Evolutionary conservation across 129 eudicot species (phyloP).

Genomic region (Chrysanthemum seticuspe): DNA sequence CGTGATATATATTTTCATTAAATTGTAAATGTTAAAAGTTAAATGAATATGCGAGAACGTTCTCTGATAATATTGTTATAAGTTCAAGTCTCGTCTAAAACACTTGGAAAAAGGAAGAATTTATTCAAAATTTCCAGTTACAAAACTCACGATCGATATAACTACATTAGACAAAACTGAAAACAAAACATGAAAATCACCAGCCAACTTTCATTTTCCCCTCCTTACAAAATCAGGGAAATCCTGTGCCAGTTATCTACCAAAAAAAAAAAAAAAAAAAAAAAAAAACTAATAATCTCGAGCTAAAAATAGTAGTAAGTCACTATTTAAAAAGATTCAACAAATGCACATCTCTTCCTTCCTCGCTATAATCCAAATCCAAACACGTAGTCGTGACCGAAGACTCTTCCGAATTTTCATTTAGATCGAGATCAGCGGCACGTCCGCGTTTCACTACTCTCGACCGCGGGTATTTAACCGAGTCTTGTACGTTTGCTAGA

Average conservation of each 20-base stretch:
- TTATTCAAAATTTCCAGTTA: slow-evolving; percentile 9
- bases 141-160: not conserved
- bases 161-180: slow-evolving; percentile 11
- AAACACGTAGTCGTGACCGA: slow-evolving; percentile 62
- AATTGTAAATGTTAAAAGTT: too few relatives aligned
- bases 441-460: slow-evolving; percentile 53
- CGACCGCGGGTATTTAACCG: slow-evolving; percentile 11
- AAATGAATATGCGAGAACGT: not conserved
- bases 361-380: slow-evolving; percentile 29
- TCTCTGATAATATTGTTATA: not conserved
- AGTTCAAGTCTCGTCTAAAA: not conserved
- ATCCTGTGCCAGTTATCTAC: slow-evolving; percentile 65
- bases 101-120: not conserved
- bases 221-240: slow-evolving; percentile 48
- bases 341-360: slow-evolving; percentile 43
- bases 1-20: too few relatives aligned
- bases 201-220: slow-evolving; percentile 73
- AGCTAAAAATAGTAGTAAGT: not conserved
- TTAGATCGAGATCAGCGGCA: slow-evolving; percentile 52
- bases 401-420: slow-evolving; percentile 70
- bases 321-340: slow-evolving; percentile 56
- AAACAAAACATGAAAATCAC: slow-evolving; percentile 24
- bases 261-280: slow-evolving; percentile 1
- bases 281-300: slow-evolving; percentile 14
- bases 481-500: slow-evolving; percentile 16